Evolutionary conservation across 2,329 filamentous ascomycete genomes (phyloP), one percentile per base, ranked within the genome.

Genomic region (Aspergillus amoenus): DNA sequence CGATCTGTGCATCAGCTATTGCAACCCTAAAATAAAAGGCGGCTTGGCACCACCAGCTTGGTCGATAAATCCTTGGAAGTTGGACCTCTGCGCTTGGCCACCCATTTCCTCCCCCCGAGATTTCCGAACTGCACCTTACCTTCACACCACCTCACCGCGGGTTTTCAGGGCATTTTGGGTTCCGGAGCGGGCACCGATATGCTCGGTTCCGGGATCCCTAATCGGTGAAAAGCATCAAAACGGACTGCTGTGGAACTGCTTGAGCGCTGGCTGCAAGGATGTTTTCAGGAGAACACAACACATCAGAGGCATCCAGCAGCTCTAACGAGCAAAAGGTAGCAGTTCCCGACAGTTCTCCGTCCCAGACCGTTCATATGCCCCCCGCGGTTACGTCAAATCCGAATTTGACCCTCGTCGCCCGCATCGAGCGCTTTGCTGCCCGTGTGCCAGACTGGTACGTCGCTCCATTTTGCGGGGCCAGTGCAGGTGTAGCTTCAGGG

Each of bases 401-500:
- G 51, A 63, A 66, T 43, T 59, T 74, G 52, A 63, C 66, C 41
- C 58, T 78, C 41, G 52, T 68, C 55, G 68, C 66, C 44, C 74
- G 73, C 55, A 56, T 79, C 56, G 71, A 79, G 61, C 68, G 75
- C 55, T 70, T 76, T 59, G 75, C 77, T 44, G 76, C 76, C 58
- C 75, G 73, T 39, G 72, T 87, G 50, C 83, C 85, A 30, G 78
- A 81, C 57, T 74, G 78, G 50, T 82, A 80, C 58, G 78, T 97
- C 73, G 91, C 95, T 73, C 91, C 91, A 61, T 81, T 97, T 56
- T 88, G 91, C 43, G 94, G 94, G 55, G 93, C 93, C 48, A 82
- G 91, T 57, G 93, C 93, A 50, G 94, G 94, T 49, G 91, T 97
- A 68, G 92, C 91, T 21, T 96, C 93, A 7, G 94, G 94, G 50